Evolutionary conservation across 345 rosid species (phyloP), one percentile per base, ranked within the genome.

Genomic region (Lepidium sativum): DNA sequence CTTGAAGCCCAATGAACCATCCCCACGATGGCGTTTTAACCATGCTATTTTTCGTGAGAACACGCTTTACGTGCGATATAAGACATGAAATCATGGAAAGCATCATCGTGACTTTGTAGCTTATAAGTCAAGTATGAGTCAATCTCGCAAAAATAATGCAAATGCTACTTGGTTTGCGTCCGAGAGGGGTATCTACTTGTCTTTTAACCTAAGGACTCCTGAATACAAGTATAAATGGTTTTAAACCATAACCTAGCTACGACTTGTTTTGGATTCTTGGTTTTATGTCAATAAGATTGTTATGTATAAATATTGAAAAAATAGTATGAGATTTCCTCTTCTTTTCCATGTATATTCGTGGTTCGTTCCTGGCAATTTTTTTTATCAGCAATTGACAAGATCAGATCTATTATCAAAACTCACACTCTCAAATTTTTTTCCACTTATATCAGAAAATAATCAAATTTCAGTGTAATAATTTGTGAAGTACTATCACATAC

Each of bases 101-200:
- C 57, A 32, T 55, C 5, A 6, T 16, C 18, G 2, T 9, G 16
- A 1, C 0, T 71, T 71, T 34, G 4, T 1, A 40, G 38, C 54
- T 56, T 71, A 64, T 17, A 20, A 2, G 11, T 20, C 72, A 59
- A 4, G 3, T 12, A 16, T 47, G 69, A 4, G 11, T 17, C 1
- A 8, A 2, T 32, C 58, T 0, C 0, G 0, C 0, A 16, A 6
- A 6, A n/a, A n/a, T n/a, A n/a, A n/a, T n/a, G n/a, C n/a, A n/a
- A n/a, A n/a, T n/a, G n/a, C n/a, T n/a, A n/a, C n/a, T n/a, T n/a
- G n/a, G n/a, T n/a, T n/a, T n/a, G n/a, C n/a, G n/a, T n/a, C n/a
- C n/a, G n/a, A n/a, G n/a, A n/a, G n/a, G n/a, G n/a, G n/a, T n/a
- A n/a, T n/a, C n/a, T n/a, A n/a, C n/a, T n/a, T n/a, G n/a, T n/a